These are phyloP conservation scores for Rossbeevera mucosa DNA, from an alignment of 768 basidiomycete species.

Conservation along the genomic window DNA sequence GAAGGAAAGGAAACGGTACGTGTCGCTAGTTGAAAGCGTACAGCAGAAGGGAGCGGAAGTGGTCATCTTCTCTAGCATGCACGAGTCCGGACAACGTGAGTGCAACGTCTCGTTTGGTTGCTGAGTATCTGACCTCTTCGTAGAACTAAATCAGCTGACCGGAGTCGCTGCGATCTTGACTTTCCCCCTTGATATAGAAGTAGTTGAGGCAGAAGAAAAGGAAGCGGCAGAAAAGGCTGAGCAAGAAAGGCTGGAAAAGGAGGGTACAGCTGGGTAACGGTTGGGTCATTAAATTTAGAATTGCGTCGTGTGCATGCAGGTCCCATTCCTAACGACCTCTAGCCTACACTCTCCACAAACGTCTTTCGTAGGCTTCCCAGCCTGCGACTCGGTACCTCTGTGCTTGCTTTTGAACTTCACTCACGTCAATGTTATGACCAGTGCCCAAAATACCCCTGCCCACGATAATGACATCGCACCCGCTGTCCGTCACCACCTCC, in stretches of 20 bases:
- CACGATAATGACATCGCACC: conserved; percentile 96
- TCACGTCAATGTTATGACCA: conserved; percentile 36
- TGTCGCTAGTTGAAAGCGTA: conserved; percentile 83
- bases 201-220: conserved; percentile 89
- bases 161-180: conserved; percentile 95
- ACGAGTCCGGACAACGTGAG: conserved; percentile 96
- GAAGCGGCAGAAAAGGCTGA: conserved; percentile 54
- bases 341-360: conserved; percentile 27
- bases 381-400: conserved; percentile 80
- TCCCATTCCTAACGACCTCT: not conserved
- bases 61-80: conserved; percentile 98
- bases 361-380: conserved; percentile 84
- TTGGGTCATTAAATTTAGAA: not conserved
- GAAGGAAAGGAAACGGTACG: conserved; percentile 72
- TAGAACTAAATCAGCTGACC: conserved; percentile 94
- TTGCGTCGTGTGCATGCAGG: not conserved
- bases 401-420: conserved; percentile 57
- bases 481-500: conserved; percentile 73
- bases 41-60: conserved; percentile 88
- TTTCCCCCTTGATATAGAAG: conserved; percentile 92
- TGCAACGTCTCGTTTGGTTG: conserved; percentile 6
- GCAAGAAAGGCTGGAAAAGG: conserved; percentile 10
- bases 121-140: not conserved
- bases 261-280: conserved; percentile 5
- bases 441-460: conserved; percentile 90